A percentile compares a stretch with the other conserved stretches of the same genome.
phyloP scores from a whole-genome alignment of 371 early-diverging fungal species.

The Apophysomyces variabilis region DNA sequence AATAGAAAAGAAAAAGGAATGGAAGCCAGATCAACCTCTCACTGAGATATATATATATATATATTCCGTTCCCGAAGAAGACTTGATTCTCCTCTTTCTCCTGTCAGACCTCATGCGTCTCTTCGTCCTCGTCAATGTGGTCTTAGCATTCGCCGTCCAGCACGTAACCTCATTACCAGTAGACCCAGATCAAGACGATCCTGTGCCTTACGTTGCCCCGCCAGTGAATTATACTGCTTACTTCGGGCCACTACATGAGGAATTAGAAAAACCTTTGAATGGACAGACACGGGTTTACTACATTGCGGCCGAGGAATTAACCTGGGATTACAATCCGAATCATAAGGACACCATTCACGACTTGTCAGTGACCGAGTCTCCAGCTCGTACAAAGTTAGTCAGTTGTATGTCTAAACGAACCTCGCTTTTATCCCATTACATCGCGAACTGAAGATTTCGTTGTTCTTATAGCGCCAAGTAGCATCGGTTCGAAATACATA shows the following conservation, averaged over 20 bases:
- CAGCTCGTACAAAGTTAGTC: constrained; percentile 25
- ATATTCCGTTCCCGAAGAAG: neutral
- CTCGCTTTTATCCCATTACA: neutral
- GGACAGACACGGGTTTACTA: constrained; percentile 41
- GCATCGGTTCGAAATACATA: constrained; percentile 46
- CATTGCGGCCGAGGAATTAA: constrained; percentile 40
- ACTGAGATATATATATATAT: neutral
- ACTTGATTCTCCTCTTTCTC: neutral
- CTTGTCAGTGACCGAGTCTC: constrained; percentile 12
- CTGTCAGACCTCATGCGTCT: neutral
- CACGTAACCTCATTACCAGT: neutral
- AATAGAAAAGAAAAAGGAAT: neutral
- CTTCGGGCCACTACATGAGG: constrained; percentile 38
- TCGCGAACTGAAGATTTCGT: neutral
- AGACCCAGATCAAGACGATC: constrained; percentile 1
- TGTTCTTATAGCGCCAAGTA: constrained; percentile 21
- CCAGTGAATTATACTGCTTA: constrained; percentile 23
- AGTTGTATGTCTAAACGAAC: constrained; percentile 14
- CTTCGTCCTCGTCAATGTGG: neutral
- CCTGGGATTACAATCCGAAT: constrained; percentile 45
- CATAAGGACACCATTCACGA: constrained; percentile 19
- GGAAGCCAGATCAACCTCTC: neutral
- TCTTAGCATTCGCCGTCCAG: neutral
- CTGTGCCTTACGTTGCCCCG: constrained; percentile 10
- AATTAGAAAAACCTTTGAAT: constrained; percentile 28